phyloP scores from a whole-genome alignment of 2,329 filamentous ascomycete species.

The Diplodia corticola region DNA sequence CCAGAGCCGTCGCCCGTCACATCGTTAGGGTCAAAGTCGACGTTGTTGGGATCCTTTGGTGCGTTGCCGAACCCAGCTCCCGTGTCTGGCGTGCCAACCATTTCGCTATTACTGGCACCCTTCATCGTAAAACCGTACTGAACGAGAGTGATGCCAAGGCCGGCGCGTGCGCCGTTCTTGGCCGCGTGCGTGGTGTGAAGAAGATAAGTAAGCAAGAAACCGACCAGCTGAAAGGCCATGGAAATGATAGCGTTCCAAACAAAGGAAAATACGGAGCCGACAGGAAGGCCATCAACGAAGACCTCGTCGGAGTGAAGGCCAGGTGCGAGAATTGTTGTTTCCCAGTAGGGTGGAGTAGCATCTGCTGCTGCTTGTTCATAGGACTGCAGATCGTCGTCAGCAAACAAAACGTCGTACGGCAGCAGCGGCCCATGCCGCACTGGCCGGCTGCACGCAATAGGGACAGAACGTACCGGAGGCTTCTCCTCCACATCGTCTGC shows the following conservation, averaged over 20 bases:
- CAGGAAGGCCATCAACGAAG: constrained; percentile 93
- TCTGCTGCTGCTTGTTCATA: constrained; percentile 98
- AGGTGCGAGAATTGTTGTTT: constrained; percentile 94
- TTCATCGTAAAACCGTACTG: constrained; percentile 98
- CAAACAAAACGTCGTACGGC: neutral
- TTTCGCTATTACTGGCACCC: constrained; percentile 43
- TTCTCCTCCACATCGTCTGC: constrained; percentile 83
- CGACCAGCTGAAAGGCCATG: constrained; percentile 94
- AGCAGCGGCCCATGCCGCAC: constrained; percentile 14
- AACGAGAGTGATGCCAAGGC: constrained; percentile 90
- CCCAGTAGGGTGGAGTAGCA: constrained; percentile 96
- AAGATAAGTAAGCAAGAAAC: constrained; percentile 96
- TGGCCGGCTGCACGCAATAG: neutral
- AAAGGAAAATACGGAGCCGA: constrained; percentile 83
- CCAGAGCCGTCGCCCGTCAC: constrained; percentile 53
- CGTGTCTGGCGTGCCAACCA: constrained; percentile 49
- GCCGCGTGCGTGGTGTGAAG: constrained; percentile 97
- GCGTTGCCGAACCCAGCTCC: constrained; percentile 53
- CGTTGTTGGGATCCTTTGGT: constrained; percentile 84
- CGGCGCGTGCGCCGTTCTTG: constrained; percentile 94
- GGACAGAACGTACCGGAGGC: constrained; percentile 72
- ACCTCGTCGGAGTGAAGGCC: constrained; percentile 92
- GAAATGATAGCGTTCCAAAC: constrained; percentile 95
- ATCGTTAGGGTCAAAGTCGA: constrained; percentile 77
- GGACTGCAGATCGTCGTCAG: constrained; percentile 60